Evolutionary conservation across 208 protist species (phyloP), one percentile per base, ranked within the genome.

Genomic region (Tritrichomonas foetus): DNA sequence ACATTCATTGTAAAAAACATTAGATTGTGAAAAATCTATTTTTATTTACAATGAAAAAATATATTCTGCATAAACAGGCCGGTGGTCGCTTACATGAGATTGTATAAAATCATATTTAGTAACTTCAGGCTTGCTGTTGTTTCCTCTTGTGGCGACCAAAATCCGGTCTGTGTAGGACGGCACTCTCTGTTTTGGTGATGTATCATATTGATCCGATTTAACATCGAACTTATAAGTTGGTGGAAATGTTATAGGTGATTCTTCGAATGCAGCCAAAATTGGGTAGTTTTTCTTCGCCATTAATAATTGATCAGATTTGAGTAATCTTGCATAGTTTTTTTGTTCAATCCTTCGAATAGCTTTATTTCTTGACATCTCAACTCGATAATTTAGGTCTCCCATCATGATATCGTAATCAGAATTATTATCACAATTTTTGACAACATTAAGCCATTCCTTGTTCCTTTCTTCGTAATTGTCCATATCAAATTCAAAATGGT

Each of bases 191-290:
- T 57, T 89, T n/a, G 39, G 13, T 39, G 78, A 89, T 57, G 78
- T 57, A 89, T 89, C 78, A 57, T 89, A 89, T 11, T 13, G 53
- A 36, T 53, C 30, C 9, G 47, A 57, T n/a, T 89, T 89, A 57
- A 13, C 2, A 39, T 89, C 78, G 47, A 57, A 89, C 57, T 89
- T 89, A 36, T 61, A 89, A 39, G 78, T 89, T 57, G 78, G 78
- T 14, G 9, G 33, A 36, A 89, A 89, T 5, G 20, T 61, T 14
- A 89, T 89, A 16, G 5, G 1, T 39, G 78, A 47, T 16, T 89
- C 78, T n/a, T 39, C 9, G 9, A 89, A 89, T 57, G 0, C 5
- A n/a, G 27, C 47, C 20, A 89, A 39, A 11, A 53, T 14, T 55
- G 41, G 41, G 20, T 39, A 3, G 0, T 22, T 57, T 57, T 36